A percentile compares a stretch with the other conserved stretches of the same genome.
Evolutionary conservation across 2,329 filamentous ascomycete species (phyloP).

Genomic region (Xylariales sp.): DNA sequence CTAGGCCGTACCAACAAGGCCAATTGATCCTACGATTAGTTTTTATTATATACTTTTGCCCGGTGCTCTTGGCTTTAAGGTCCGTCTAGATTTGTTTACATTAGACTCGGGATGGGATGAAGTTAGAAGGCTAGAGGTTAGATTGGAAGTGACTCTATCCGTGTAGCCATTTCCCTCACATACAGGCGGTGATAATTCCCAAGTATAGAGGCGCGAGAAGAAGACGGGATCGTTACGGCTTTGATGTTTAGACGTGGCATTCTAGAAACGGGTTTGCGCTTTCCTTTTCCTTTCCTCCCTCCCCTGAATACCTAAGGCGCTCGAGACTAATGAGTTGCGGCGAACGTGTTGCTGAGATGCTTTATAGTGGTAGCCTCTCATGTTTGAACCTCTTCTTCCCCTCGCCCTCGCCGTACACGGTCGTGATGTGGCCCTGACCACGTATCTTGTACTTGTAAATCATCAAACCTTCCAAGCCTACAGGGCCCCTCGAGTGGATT

Average conservation of each 20-base stretch:
- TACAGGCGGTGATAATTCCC: neutral
- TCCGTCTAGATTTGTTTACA: neutral
- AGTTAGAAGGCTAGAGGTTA: too few relatives aligned
- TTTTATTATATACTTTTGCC: neutral
- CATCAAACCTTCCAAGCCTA: slow-evolving; percentile 92
- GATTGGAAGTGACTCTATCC: too few relatives aligned
- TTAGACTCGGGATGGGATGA: neutral
- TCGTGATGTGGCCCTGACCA: slow-evolving; percentile 84
- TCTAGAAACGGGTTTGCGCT: neutral
- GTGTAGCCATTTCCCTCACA: neutral
- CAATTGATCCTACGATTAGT: neutral
- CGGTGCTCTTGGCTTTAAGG: neutral
- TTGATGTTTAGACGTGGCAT: neutral
- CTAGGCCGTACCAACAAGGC: slow-evolving; percentile 11
- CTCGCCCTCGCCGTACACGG: slow-evolving; percentile 75
- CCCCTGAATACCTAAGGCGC: neutral
- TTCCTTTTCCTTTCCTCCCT: neutral
- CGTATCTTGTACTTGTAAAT: slow-evolving; percentile 97
- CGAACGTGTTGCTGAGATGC: neutral
- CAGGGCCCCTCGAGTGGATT: slow-evolving; percentile 92
- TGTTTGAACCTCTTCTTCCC: slow-evolving; percentile 70
- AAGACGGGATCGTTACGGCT: neutral
- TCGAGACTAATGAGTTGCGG: neutral
- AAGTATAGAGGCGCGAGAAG: neutral
- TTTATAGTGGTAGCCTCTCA: slow-evolving; percentile 57